Percentiles rank a stretch among this genome's conserved stretches.
Evolutionary conservation across 2,329 filamentous ascomycete species (phyloP).

Genomic region (Diaporthe amygdali): DNA sequence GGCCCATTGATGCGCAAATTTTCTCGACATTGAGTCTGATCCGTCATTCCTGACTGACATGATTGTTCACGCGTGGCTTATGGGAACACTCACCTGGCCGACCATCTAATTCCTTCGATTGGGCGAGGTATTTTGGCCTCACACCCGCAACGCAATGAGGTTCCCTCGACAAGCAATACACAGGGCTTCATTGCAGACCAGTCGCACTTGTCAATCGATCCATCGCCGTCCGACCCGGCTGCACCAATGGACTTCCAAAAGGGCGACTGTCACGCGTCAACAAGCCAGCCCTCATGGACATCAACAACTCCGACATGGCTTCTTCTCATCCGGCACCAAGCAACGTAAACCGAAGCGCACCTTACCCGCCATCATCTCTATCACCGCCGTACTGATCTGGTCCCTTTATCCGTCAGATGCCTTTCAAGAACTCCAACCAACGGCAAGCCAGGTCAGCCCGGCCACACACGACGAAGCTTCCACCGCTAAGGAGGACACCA

Average conservation of each 20-base stretch:
- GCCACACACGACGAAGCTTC: constrained; percentile 13
- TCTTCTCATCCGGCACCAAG: constrained; percentile 28
- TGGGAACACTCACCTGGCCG: constrained; percentile 9
- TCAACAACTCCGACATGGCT: constrained; percentile 26
- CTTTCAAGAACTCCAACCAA: constrained; percentile 29
- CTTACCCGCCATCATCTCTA: constrained; percentile 36
- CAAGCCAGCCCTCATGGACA: neutral
- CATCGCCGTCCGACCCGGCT: constrained; percentile 2
- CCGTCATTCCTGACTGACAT: neutral
- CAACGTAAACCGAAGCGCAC: constrained; percentile 24
- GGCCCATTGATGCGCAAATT: neutral
- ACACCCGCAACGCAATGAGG: constrained; percentile 6
- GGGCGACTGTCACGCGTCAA: neutral
- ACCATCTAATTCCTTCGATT: neutral
- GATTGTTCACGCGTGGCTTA: constrained; percentile 5
- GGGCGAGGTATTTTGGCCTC: neutral
- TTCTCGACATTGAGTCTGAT: neutral
- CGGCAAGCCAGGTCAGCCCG: constrained; percentile 4
- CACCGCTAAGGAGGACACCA: neutral
- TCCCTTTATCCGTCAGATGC: constrained; percentile 45
- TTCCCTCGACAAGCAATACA: constrained; percentile 3
- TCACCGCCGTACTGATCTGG: constrained; percentile 43
- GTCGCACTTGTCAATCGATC: neutral
- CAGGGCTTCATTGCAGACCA: neutral
- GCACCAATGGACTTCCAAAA: constrained; percentile 3